phyloP scores from a whole-genome alignment of 2,329 filamentous ascomycete species.

The Venturia carpophila region DNA sequence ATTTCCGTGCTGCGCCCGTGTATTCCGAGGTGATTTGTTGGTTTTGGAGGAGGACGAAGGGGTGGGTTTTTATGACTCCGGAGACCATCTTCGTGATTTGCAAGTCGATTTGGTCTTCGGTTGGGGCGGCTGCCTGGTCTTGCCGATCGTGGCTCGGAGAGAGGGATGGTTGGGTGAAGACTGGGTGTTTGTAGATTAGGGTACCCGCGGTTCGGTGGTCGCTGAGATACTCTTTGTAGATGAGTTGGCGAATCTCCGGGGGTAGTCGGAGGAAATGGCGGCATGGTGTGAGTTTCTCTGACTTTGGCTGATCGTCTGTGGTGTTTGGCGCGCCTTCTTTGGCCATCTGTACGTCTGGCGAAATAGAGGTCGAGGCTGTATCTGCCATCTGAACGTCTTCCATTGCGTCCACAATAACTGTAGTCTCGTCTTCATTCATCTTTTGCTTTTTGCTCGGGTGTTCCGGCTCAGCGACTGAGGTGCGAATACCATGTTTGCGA shows the following conservation, averaged over 20 bases:
- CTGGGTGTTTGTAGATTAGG: not conserved
- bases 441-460: not conserved
- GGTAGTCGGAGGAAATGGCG: not conserved
- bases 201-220: not conserved
- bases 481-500: not conserved
- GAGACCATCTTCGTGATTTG: not conserved
- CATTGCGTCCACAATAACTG: not conserved
- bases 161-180: not conserved
- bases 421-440: not conserved
- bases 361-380: not conserved
- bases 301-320: not conserved
- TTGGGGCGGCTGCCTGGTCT: not conserved
- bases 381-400: not conserved
- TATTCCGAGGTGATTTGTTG: constrained; percentile 4
- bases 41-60: constrained; percentile 6
- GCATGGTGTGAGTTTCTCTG: not conserved
- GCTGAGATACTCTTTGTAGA: not conserved
- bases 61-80: not conserved
- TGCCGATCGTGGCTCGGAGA: not conserved
- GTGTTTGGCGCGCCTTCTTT: not conserved
- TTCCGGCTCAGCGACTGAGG: not conserved
- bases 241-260: not conserved
- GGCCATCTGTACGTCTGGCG: not conserved
- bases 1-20: not conserved
- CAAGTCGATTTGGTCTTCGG: not conserved